Base-by-base conservation (phyloP, 352 stramenopile species). In the Pythium dissotocum region DNA sequence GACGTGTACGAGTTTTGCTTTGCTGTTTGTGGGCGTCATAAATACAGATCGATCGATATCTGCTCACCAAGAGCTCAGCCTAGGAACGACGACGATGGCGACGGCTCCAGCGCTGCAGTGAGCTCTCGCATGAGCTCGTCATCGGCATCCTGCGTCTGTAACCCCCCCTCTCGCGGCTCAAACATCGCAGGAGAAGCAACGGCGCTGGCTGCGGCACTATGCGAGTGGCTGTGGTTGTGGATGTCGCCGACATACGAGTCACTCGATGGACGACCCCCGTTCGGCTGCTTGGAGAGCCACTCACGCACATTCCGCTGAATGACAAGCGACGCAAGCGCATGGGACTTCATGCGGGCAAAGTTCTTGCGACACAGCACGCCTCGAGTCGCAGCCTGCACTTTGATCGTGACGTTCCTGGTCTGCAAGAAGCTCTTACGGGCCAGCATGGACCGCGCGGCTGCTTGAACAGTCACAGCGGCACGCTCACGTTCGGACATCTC, bases 231-330 rank as follows among this genome's bases (percentile, higher is more conserved):
- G 48, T 32, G 16, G 33, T 2, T 30, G 33, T 33, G 12, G 18
- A 6, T 58, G 51, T n/a, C 10, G 2, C 49, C 26, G 13, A 33
- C 42, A 1, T n/a, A 55, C n/a, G 42, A 33, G 16, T 67, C 54
- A 35, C 10, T 55, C 8, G 35, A 40, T n/a, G 28, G 21, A 46
- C 26, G 33, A 12, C 54, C 58, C 6, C 52, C 44, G 18, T n/a
- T 28, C 12, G 68, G 68, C 30, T 75, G 63, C 42, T 93, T 93
- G 61, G 88, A 84, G 75, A 83, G 90, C 87, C 87, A 95, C 61
- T 93, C 87, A n/a, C 83, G 80, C 40, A 93, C 85, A 58, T 94
- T 95, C 35, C 85, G 75, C 57, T 95, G 88, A 51, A 95, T 95
- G 36, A 95, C 88, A 16, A 95, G 70, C 32, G 88, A 94, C 16